Conservation (phyloP, 306 rosid genomes). For the Malus asiatica region DNA sequence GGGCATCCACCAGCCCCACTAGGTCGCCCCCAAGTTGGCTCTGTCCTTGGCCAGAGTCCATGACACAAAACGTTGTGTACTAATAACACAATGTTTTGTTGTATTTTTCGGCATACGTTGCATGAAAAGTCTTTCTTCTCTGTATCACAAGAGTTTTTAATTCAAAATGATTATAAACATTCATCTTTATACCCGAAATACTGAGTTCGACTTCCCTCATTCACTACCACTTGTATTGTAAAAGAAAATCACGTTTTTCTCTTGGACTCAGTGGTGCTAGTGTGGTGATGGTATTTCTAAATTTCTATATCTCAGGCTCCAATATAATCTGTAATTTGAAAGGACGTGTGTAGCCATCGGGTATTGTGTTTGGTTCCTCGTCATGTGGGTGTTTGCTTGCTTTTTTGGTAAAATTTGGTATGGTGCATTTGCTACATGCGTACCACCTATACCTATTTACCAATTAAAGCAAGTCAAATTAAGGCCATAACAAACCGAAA, state of each 20-base stretch:
- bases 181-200: too few species aligned
- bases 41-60: too few species aligned
- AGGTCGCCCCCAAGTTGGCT: too few species aligned
- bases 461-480: background rate
- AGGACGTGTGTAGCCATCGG: background rate
- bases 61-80: fast-evolving
- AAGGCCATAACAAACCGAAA: background rate
- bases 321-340: background rate
- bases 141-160: too few species aligned
- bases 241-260: too few species aligned
- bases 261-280: too few species aligned
- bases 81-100: too few species aligned
- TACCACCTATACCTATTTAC: background rate
- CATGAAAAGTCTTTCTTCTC: too few species aligned
- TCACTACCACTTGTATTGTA: background rate
- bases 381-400: background rate
- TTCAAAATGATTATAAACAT: too few species aligned
- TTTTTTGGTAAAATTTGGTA: background rate
- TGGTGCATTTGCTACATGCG: background rate
- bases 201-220: background rate
- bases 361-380: background rate
- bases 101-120: fast-evolving
- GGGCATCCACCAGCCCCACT: too few species aligned
- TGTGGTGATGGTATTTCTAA: too few species aligned
- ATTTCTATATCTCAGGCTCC: background rate